These are phyloP conservation scores for Colletotrichum tofieldiae DNA, from an alignment of 2,329 filamentous ascomycete genomes.

Conservation along the genomic window DNA sequence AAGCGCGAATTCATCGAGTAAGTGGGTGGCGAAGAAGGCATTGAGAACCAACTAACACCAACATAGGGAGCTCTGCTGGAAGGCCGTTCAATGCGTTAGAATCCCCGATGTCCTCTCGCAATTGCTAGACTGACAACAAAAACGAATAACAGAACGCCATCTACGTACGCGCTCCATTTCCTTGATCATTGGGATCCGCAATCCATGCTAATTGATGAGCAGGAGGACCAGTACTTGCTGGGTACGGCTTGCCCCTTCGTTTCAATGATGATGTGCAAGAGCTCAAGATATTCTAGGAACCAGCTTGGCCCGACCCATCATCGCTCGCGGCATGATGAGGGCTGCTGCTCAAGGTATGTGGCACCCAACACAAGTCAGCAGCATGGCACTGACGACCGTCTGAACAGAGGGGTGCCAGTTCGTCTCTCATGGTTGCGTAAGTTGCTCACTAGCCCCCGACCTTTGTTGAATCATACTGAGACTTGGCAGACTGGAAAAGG, in stretches of 20 bases:
- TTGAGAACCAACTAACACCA: neutral
- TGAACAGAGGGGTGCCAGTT: constrained; percentile 50
- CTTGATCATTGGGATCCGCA: too few species aligned
- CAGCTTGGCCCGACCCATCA: constrained; percentile 75
- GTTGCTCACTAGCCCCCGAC: constrained; percentile 14
- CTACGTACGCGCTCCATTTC: neutral
- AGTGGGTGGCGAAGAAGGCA: neutral
- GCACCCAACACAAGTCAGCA: neutral
- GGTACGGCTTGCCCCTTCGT: constrained; percentile 53
- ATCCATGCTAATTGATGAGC: constrained; percentile 57
- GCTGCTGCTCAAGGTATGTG: constrained; percentile 15
- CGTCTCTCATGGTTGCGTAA: constrained; percentile 64
- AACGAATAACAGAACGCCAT: constrained; percentile 30
- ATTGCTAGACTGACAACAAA: neutral
- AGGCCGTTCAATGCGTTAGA: constrained; percentile 74
- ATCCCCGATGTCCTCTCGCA: neutral
- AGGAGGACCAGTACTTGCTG: constrained; percentile 64
- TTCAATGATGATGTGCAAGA: neutral
- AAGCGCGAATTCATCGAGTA: constrained; percentile 79
- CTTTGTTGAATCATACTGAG: neutral
- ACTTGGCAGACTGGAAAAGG: constrained; percentile 38
- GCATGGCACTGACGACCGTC: neutral
- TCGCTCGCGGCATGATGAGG: constrained; percentile 74
- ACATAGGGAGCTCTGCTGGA: constrained; percentile 77
- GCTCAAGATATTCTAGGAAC: constrained; percentile 56